phyloP scores from a whole-genome alignment of 768 basidiomycete genomes.

The Leucosporidium creatinivorum region DNA sequence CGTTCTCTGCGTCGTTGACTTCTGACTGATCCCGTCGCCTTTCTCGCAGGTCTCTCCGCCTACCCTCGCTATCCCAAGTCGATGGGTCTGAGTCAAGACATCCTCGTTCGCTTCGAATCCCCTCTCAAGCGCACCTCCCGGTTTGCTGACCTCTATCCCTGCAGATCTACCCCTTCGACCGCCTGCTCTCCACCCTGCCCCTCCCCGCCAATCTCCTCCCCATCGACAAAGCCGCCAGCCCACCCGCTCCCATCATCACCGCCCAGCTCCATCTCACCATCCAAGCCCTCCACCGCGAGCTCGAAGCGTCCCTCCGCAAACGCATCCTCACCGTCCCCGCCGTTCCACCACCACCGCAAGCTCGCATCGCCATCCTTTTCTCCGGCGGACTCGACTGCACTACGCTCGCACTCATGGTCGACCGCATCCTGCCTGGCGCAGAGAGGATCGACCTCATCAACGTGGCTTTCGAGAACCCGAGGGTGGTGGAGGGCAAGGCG shows the following conservation, averaged over 20 bases:
- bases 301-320: conserved; percentile 21
- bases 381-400: conserved; percentile 95
- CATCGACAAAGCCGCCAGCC: not conserved
- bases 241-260: not conserved
- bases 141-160: not conserved
- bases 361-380: conserved; percentile 73
- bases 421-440: conserved; percentile 48
- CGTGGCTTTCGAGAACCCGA: conserved; percentile 66
- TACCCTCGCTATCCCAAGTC: conserved; percentile 8
- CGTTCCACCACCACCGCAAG: conserved; percentile 26
- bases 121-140: accelerated
- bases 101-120: conserved; percentile 1
- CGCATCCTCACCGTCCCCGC: conserved; percentile 25
- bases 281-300: conserved; percentile 32
- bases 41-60: not conserved
- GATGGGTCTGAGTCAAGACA: not conserved
- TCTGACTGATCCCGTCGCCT: no score
- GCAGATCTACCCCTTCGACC: conserved; percentile 32
- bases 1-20: no score
- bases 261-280: conserved; percentile 31
- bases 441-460: conserved; percentile 34
- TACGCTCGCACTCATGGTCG: conserved; percentile 68
- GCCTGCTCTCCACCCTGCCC: conserved; percentile 36
- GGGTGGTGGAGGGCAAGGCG: conserved; percentile 52
- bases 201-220: conserved; percentile 14